phyloP scores from a whole-genome alignment of 2,329 filamentous ascomycete genomes.

The Colletotrichum coccodes region DNA sequence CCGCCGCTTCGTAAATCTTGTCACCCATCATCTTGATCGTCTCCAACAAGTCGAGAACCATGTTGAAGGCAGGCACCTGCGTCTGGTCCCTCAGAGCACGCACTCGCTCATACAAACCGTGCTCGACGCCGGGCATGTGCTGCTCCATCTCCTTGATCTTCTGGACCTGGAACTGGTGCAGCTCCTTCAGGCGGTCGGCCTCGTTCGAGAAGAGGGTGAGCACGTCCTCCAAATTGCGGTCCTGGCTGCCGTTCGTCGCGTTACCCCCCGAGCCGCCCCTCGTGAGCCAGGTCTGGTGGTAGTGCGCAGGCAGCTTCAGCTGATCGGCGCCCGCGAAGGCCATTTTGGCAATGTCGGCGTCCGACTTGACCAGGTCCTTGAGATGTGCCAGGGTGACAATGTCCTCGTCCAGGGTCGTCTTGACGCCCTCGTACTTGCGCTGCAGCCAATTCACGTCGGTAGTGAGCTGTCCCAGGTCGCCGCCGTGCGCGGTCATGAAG shows the following conservation, averaged over 20 bases:
- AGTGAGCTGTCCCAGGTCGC: slow-evolving; percentile 57
- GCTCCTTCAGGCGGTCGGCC: slow-evolving; percentile 41
- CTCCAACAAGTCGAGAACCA: slow-evolving; percentile 33
- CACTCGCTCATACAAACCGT: slow-evolving; percentile 51
- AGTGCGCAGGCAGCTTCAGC: slow-evolving; percentile 73
- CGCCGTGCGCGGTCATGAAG: slow-evolving; percentile 67
- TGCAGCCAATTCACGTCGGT: slow-evolving; percentile 60
- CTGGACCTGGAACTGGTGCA: slow-evolving; percentile 51
- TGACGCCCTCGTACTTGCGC: slow-evolving; percentile 57
- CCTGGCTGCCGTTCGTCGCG: slow-evolving; percentile 49
- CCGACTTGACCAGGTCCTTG: slow-evolving; percentile 66
- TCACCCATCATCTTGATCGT: slow-evolving; percentile 36
- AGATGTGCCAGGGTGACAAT: slow-evolving; percentile 72
- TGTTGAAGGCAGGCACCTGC: slow-evolving; percentile 32
- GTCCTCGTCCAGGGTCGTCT: slow-evolving; percentile 62
- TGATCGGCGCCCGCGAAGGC: slow-evolving; percentile 81
- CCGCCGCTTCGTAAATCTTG: slow-evolving; percentile 34
- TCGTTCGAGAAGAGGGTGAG: slow-evolving; percentile 34
- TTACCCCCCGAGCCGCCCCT: slow-evolving; percentile 39
- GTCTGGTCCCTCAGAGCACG: slow-evolving; percentile 33
- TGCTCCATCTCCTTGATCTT: slow-evolving; percentile 54
- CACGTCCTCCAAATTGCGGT: slow-evolving; percentile 46
- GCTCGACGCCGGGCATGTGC: slow-evolving; percentile 59
- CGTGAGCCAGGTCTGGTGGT: slow-evolving; percentile 59
- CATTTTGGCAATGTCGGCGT: slow-evolving; percentile 76